Evolutionary conservation across 805 yeast genomes (phyloP).

Genomic region (Priceomyces melissophilus): DNA sequence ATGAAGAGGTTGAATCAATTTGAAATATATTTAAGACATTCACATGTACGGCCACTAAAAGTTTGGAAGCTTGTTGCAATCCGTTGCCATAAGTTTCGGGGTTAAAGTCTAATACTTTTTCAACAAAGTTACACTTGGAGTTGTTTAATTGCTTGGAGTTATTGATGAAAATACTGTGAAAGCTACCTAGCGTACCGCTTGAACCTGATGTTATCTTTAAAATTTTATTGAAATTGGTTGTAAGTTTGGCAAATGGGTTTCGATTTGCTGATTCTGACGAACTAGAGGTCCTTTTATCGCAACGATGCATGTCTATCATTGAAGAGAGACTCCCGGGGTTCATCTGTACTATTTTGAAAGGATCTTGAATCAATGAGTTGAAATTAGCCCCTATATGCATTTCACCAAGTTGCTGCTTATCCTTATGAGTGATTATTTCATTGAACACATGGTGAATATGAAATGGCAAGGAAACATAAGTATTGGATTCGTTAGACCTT

Average conservation of each 20-base stretch:
- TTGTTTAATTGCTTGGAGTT: constrained; percentile 1
- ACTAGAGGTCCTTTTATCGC: constrained; percentile 6
- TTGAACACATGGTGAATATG: constrained; percentile 43
- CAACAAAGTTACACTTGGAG: constrained; percentile 8
- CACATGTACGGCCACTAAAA: constrained; percentile 47
- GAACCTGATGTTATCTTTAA: constrained; percentile 11
- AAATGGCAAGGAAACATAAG: constrained; percentile 51
- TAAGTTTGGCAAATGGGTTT: constrained; percentile 31
- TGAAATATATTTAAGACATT: constrained; percentile 47
- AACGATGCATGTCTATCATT: constrained; percentile 13
- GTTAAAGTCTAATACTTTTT: constrained; percentile 33
- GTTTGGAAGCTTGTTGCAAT: constrained; percentile 28
- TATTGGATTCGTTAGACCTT: constrained; percentile 41
- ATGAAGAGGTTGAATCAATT: constrained; percentile 25
- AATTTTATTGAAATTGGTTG: constrained; percentile 29
- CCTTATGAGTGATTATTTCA: constrained; percentile 31
- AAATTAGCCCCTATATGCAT: constrained; percentile 51
- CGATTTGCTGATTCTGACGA: constrained; percentile 6
- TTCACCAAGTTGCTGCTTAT: constrained; percentile 40
- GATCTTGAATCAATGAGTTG: constrained; percentile 52
- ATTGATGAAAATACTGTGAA: constrained; percentile 1
- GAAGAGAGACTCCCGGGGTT: constrained; percentile 51
- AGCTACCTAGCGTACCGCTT: constrained; percentile 2
- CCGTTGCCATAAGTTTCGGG: constrained; percentile 24
- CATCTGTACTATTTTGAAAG: constrained; percentile 48